Evolutionary conservation across 78 protist species (phyloP), one percentile per base, ranked within the genome.

Genomic region (Cyanophora paradoxa): DNA sequence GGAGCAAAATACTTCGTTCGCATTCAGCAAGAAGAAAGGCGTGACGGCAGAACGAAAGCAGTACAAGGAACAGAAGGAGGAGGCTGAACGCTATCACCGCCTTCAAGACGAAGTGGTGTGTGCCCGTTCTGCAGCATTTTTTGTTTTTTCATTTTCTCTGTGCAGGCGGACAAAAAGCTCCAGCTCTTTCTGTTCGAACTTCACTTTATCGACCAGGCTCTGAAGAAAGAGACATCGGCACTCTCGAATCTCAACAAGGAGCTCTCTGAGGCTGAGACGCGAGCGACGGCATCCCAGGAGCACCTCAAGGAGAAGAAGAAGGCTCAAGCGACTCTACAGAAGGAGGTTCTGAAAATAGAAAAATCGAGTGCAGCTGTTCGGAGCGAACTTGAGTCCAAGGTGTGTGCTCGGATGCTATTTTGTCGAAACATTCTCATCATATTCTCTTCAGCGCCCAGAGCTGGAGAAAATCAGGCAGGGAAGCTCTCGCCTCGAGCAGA

Each of bases 51-150:
- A 59, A 11, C 52, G 41, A 11, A 77, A 81, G 28, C 86, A 84
- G 77, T 75, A 70, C 77, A 68, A 83, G 22, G 77, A 65, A 46
- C 93, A 90, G 58, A 82, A 85, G 76, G 72, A 81, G n/a, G 96
- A 92, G 83, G 95, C 90, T 0, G 84, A 86, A 31, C 41, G 44
- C 50, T 91, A 52, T 72, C 5, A 62, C 44, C 8, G 3, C 54
- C 57, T 82, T 42, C 28, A 10, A 56, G 63, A 63, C 26, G 69
- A 82, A 33, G 2, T 13, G 31, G 64, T 40, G 16, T 5, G 3
- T 13, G 3, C 26, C 2, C 68, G 36, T 36, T 3, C 61, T 5
- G 4, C 6, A 11, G 3, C 17, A 3, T 30, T 10, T 30, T 19
- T 10, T 58, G 8, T 58, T 19, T 58, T 58, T 28, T 58, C 40